A percentile compares a stretch with the other conserved stretches of the same genome.
These are phyloP conservation scores for Geotrichum candidum DNA, from an alignment of 1,139 yeast species.

Conservation along the genomic window DNA sequence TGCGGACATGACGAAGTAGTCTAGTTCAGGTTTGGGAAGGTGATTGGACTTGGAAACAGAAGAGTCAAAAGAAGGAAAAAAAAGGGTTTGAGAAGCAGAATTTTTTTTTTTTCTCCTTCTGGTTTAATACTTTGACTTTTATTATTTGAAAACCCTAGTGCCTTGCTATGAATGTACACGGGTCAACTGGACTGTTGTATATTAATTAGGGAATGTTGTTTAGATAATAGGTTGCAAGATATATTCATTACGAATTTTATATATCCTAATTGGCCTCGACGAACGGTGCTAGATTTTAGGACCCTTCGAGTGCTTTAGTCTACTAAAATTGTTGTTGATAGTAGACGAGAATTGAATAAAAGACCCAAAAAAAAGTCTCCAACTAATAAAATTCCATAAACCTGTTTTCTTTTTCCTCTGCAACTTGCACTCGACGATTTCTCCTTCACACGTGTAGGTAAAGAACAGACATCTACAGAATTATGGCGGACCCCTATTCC, in stretches of 20 bases:
- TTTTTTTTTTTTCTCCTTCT: too few relatives aligned
- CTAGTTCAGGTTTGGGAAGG: neutral
- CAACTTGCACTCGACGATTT: neutral
- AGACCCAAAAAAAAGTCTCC: neutral
- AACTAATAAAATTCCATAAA: neutral
- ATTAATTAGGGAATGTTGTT: too few relatives aligned
- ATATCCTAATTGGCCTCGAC: too few relatives aligned
- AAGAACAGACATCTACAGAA: neutral
- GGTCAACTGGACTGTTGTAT: too few relatives aligned
- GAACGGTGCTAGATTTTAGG: too few relatives aligned
- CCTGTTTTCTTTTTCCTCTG: neutral
- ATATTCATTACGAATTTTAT: too few relatives aligned
- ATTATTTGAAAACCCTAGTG: neutral
- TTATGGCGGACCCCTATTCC: conserved; percentile 37
- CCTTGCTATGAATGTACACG: neutral
- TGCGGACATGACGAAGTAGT: neutral
- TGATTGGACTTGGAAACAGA: neutral
- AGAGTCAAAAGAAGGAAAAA: neutral
- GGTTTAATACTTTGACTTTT: neutral
- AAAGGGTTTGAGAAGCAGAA: neutral
- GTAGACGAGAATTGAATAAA: neutral
- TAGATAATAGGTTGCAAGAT: too few relatives aligned
- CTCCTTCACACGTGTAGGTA: neutral
- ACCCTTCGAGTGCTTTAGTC: too few relatives aligned
- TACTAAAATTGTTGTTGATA: too few relatives aligned